Base-by-base conservation (phyloP, 306 rosid species). In the Prosopis cineraria region DNA sequence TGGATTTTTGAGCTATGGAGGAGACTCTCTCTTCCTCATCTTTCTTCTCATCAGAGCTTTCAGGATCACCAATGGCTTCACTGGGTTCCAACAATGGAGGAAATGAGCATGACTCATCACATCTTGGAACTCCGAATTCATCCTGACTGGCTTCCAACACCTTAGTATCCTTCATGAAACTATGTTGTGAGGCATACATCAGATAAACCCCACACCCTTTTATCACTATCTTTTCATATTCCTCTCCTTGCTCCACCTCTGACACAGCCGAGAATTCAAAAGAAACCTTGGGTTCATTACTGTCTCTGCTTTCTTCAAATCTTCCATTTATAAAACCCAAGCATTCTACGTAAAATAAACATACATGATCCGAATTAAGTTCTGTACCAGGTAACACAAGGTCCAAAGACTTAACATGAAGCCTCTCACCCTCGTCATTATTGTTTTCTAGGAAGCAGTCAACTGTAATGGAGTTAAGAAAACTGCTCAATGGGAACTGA, bases 181-280 rank as follows among this genome's bases (percentile, higher is more conserved):
- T 11, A 1, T 5, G n/a, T 9, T 70, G 62, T 7, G 76, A 30
- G 47, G 76, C 79, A 34, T 58, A 73, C 20, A 80, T 29, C 6
- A 68, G 83, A 40, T 67, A 40, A 10, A 80, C 79, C 19, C 79
- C 83, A 74, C 79, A 80, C 75, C 68, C 68, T 55, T 33, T 66
- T 41, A 74, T 67, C 64, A 31, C 10, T 31, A 31, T 55, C 59
- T 22, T 45, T n/a, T 41, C 52, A 5, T 10, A 4, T 37, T 73
- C 67, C 20, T 80, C 63, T 56, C 19, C 60, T 33, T 29, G 40
- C 67, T 30, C 40, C 1, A 58, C 67, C 67, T 60, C 40, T 14
- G 65, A 33, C 20, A 50, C 74, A 25, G 78, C 78, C 20, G 73
- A 72, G 52, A 80, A 80, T 11, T 73, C 62, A n/a, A 80, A 80